Evolutionary conservation across 495 filamentous ascomycete species (phyloP), one percentile per base, ranked within the genome.

Genomic region (Penicillium antarcticum): DNA sequence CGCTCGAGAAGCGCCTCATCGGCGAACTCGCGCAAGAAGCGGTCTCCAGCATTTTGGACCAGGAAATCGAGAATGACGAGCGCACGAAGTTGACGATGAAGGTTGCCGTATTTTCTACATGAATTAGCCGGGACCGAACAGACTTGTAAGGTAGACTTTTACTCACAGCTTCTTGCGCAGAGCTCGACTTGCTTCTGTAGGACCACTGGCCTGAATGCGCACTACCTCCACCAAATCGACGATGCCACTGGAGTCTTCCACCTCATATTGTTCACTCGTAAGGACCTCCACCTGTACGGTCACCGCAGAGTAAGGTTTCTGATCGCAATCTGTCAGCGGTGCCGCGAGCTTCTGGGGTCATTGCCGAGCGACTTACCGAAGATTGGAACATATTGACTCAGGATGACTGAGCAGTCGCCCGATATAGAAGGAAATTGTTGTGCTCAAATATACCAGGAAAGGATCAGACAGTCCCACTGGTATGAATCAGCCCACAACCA

Each of bases 1-100:
- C 95, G 87, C 66, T 99, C 95, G 14, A 99, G 81, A 19, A 97
- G 74, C n/a, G 91, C 86, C 55, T 97, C 92, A 55, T 97, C 92
- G 18, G 86, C 88, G 65, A 97, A 97, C 31, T 67, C 71, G 13
- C 89, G 82, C 70, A 96, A 86, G 65, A 99, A 97, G 26, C 88
- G 83, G 11, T 87, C 80, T 3, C 92, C 92, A 14, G 90, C 91
- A 73, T 97, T 99, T 61, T 96, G 89, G 26, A 99, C 95, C 19
- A 97, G 76, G 38, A 87, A 91, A 66, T 99, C 94, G 4, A 99
- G 84, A 24, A 99, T 87, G 9, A 86, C 87, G 34, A 99, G 80
- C 46, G 95, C 88, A 36, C 95, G 84, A 5, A 99, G 77, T 66
- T 97, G 95, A 14, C 90, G 85, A 65, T 97, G 92, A 16, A 92